These are phyloP conservation scores for Phytophthora podocarpi DNA, from an alignment of 352 stramenopile species.

Conservation along the genomic window DNA sequence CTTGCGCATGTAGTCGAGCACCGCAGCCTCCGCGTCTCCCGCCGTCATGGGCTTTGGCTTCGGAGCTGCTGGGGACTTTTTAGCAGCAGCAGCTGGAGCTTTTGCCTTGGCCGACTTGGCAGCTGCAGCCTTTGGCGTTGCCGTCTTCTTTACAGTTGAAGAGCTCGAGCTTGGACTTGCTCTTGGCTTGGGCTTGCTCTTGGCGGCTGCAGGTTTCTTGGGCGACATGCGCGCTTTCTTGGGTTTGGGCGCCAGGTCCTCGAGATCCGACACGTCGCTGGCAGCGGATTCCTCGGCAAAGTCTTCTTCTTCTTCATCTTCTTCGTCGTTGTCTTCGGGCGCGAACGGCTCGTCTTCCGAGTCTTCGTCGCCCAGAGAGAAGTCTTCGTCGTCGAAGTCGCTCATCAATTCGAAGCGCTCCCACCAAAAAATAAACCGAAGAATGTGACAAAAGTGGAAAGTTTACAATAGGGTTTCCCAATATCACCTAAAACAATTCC, in stretches of 20 bases:
- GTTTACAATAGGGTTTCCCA: too few species aligned
- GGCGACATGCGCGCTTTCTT: slow-evolving; percentile 32
- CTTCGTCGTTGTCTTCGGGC: slow-evolving; percentile 30
- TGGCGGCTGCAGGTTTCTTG: slow-evolving; percentile 22
- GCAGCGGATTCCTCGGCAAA: slow-evolving; percentile 26
- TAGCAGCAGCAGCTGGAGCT: slow-evolving; percentile 3
- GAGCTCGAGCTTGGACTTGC: neutral
- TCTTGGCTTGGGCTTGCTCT: slow-evolving; percentile 9
- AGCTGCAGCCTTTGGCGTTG: slow-evolving; percentile 9
- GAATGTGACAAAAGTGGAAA: too few species aligned
- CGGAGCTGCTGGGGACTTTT: slow-evolving; percentile 19
- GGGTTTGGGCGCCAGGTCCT: slow-evolving; percentile 28
- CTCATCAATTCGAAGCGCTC: too few species aligned
- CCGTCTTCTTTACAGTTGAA: slow-evolving; percentile 8
- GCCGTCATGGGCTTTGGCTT: slow-evolving; percentile 47
- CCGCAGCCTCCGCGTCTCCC: slow-evolving; percentile 44
- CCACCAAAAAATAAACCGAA: too few species aligned
- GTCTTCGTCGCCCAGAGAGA: slow-evolving; percentile 61
- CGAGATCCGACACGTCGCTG: slow-evolving; percentile 52
- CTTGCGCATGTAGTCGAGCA: slow-evolving; percentile 83
- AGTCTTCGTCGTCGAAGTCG: slow-evolving; percentile 57
- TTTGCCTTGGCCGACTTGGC: slow-evolving; percentile 2
- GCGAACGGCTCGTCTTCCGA: slow-evolving; percentile 48
- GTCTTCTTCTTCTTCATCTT: slow-evolving; percentile 41
- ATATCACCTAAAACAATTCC: too few species aligned